A percentile compares a stretch with the other conserved stretches of the same genome.
phyloP scores from a whole-genome alignment of 768 basidiomycete species.

The Galerina marginata region DNA sequence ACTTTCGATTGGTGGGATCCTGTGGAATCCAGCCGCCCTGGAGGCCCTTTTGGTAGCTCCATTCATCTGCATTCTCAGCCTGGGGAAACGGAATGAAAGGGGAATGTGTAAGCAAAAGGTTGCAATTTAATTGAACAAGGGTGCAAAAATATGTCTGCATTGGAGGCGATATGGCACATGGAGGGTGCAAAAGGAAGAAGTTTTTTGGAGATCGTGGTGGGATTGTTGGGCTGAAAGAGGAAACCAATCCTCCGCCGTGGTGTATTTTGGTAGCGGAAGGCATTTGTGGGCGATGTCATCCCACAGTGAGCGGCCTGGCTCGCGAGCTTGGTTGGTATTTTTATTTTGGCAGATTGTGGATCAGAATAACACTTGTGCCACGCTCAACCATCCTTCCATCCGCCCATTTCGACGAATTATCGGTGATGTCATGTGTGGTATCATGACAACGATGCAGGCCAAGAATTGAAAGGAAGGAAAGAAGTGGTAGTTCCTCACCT shows the following conservation, averaged over 20 bases:
- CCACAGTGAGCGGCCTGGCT: too few species aligned
- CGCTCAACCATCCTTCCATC: too few species aligned
- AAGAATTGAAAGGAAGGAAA: not conserved
- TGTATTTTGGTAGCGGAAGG: not conserved
- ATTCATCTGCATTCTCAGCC: slow-evolving; percentile 70
- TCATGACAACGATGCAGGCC: not conserved
- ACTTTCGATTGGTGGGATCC: slow-evolving; percentile 67
- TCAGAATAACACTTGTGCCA: too few species aligned
- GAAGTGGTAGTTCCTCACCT: slow-evolving; percentile 44
- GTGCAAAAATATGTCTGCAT: too few species aligned
- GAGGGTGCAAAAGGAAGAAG: not conserved
- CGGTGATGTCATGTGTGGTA: not conserved
- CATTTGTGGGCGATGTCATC: too few species aligned
- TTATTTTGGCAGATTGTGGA: too few species aligned
- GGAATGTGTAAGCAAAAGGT: not conserved
- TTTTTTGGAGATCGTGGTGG: too few species aligned
- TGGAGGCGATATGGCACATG: too few species aligned
- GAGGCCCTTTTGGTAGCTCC: slow-evolving; percentile 77
- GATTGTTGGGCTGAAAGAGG: not conserved
- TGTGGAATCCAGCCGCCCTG: slow-evolving; percentile 81
- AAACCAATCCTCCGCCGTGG: not conserved
- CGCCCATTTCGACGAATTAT: too few species aligned
- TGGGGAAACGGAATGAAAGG: slow-evolving; percentile 6
- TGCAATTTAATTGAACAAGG: too few species aligned
- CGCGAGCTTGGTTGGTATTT: too few species aligned